phyloP scores from a whole-genome alignment of 495 filamentous ascomycete genomes.

The Hypoxylon rickii region DNA sequence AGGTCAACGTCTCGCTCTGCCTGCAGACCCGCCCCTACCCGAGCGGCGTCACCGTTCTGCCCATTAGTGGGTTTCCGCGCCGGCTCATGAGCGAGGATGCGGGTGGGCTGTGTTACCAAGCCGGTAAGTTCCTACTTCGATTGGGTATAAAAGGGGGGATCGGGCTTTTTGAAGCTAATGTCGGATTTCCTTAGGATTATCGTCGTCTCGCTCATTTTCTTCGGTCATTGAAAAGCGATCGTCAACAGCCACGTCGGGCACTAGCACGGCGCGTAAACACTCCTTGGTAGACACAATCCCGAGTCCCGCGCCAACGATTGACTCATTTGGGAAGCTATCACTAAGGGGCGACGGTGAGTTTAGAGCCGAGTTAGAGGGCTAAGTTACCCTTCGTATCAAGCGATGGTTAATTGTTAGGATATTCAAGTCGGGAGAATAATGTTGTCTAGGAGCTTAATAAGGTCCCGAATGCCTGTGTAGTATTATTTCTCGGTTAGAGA shows the following conservation, averaged over 20 bases:
- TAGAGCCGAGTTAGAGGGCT: slow-evolving; percentile 24
- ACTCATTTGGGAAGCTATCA: slow-evolving; percentile 20
- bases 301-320: slow-evolving; percentile 12
- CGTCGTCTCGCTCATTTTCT: slow-evolving; percentile 36
- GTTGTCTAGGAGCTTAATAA: background rate
- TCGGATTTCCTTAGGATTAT: slow-evolving; percentile 37
- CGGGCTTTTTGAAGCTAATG: slow-evolving; percentile 34
- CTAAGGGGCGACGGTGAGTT: slow-evolving; percentile 14
- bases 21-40: slow-evolving; percentile 32
- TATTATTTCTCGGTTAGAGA: background rate
- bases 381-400: too few species aligned
- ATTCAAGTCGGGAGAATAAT: background rate
- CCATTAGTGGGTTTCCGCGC: slow-evolving; percentile 46
- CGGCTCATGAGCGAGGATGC: slow-evolving; percentile 38
- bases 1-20: slow-evolving; percentile 38
- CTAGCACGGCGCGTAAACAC: slow-evolving; percentile 16
- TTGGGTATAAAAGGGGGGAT: slow-evolving; percentile 21
- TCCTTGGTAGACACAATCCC: slow-evolving; percentile 1
- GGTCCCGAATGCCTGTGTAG: background rate
- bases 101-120: slow-evolving; percentile 37
- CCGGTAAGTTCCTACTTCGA: slow-evolving; percentile 29
- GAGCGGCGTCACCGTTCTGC: slow-evolving; percentile 30
- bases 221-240: slow-evolving; percentile 40
- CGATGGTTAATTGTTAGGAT: too few species aligned
- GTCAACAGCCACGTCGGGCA: slow-evolving; percentile 34